Conservation (phyloP, 1,284 basidiomycete genomes). For the Marasmius fiardii region DNA sequence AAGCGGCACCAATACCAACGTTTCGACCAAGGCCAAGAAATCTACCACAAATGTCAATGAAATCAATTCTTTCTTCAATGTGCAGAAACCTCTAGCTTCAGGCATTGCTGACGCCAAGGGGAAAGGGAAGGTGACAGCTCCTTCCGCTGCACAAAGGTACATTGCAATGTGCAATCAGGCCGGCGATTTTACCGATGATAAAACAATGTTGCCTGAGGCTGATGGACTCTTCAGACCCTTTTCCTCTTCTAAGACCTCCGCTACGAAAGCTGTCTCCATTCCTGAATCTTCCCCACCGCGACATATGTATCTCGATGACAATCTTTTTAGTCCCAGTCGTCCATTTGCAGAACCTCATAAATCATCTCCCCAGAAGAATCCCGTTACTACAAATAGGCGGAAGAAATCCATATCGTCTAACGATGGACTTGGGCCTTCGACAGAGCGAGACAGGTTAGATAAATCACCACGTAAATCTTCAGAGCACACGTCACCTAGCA, state of each 20-base stretch:
- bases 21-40: not conserved
- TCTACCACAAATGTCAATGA: not conserved
- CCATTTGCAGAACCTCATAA: slow-evolving; percentile 8
- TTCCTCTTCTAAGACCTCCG: not conserved
- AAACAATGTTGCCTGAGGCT: not conserved
- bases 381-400: not conserved
- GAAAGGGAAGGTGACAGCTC: slow-evolving; percentile 9
- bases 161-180: not conserved
- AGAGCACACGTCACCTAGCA: slow-evolving; percentile 7
- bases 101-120: not conserved
- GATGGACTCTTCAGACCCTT: not conserved
- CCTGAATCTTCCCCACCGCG: not conserved
- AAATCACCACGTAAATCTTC: slow-evolving; percentile 12
- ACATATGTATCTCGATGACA: not conserved
- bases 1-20: not conserved
- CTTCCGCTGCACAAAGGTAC: not conserved
- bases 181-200: slow-evolving; percentile 2
- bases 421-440: not conserved
- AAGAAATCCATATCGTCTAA: slow-evolving; percentile 3
- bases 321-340: not conserved
- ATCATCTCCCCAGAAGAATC: slow-evolving; percentile 6
- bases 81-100: not conserved
- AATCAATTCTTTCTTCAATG: not conserved
- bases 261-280: not conserved
- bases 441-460: not conserved